Evolutionary conservation across 2,329 filamentous ascomycete species (phyloP), one percentile per base, ranked within the genome.

Genomic region (Lithohypha guttulata): DNA sequence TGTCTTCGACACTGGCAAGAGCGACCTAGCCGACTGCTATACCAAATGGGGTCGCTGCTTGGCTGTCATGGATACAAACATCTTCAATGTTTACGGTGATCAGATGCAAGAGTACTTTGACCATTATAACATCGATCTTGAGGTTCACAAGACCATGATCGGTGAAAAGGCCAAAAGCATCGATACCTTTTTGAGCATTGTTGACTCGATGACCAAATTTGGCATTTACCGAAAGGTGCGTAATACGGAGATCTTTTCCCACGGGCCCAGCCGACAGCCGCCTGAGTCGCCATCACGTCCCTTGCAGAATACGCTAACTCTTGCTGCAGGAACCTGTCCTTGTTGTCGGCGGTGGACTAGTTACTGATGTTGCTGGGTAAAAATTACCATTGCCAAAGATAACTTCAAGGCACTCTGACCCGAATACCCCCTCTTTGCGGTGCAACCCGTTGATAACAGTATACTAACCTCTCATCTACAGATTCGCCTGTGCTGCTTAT

Each of bases 161-260:
- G 79, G 79, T 9, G 79, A 84, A 56, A 82, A 82, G 60, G 78
- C 78, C 28, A 84, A 84, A 68, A 78, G 73, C 1, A 78, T 84
- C 52, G 74, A 81, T 19, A 82, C 78, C 0, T 67, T 82, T 42
- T 58, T 81, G 36, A 73, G 68, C 49, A 82, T 84, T 50, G 77
- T 80, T 38, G 77, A 83, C 55, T 79, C 77, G 2, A 83, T 84
- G 78, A 83, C 68, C 41, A 75, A 81, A 17, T 83, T 84, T 54
- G 79, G 79, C 19, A 75, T 81, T 40, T 78, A 73, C 49, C 68
- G 77, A 49, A 81, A 79, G 63, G 69, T 64, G 53, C 55, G 46
- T 17, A 41, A 18, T 6, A 7, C 30, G 30, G 30, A 40, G 11
- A 23, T 28, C 14, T 14, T 17, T 8, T 8, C 34, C 35, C 15